phyloP scores from a whole-genome alignment of 805 yeast species.

The Lipomyces sp. region DNA sequence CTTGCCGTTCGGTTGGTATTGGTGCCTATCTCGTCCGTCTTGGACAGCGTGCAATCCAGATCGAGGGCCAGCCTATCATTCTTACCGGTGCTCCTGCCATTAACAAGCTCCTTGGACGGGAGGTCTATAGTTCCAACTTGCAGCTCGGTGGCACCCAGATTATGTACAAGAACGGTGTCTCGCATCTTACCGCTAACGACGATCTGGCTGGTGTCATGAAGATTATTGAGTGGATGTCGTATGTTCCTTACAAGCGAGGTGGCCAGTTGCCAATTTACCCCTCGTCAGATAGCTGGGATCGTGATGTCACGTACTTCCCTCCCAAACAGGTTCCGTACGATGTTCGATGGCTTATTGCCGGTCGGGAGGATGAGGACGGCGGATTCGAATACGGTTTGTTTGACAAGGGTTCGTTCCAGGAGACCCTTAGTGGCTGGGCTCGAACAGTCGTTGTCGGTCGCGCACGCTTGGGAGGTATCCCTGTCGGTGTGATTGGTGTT shows the following conservation, averaged over 20 bases:
- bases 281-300: constrained; percentile 84
- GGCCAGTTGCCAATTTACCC: constrained; percentile 89
- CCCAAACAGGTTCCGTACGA: constrained; percentile 75
- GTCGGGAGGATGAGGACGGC: constrained; percentile 71
- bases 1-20: constrained; percentile 99
- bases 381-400: constrained; percentile 82
- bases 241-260: constrained; percentile 87
- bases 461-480: constrained; percentile 98
- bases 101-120: constrained; percentile 94
- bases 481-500: constrained; percentile 97
- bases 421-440: constrained; percentile 98
- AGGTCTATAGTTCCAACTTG: constrained; percentile 93
- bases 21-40: constrained; percentile 98
- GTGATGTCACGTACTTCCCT: constrained; percentile 85
- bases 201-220: constrained; percentile 95
- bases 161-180: constrained; percentile 98
- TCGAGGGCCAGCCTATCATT: constrained; percentile 98
- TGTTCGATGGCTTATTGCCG: constrained; percentile 93
- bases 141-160: constrained; percentile 99
- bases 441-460: constrained; percentile 98
- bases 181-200: constrained; percentile 95
- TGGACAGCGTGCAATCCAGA: constrained; percentile 98
- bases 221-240: constrained; percentile 94
- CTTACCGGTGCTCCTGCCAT: constrained; percentile 99
- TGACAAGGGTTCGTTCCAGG: constrained; percentile 92